Conservation (phyloP, 2,329 filamentous ascomycete species). For the Graphium sp. region DNA sequence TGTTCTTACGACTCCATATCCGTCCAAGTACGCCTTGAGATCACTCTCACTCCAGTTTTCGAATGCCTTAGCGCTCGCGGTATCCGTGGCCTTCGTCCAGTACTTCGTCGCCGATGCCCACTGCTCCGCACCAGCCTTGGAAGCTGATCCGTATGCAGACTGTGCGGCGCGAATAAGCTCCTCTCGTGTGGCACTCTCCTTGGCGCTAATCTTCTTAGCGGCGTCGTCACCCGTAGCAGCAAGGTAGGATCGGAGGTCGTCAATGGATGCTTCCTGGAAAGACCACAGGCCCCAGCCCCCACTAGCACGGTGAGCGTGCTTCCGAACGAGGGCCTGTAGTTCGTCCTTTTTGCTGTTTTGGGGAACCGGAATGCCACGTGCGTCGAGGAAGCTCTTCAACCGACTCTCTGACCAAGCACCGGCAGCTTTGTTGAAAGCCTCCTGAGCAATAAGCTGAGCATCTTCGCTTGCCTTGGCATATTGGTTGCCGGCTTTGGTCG, state of each 20-base stretch:
- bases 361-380: slow-evolving; percentile 59
- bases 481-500: slow-evolving; percentile 58
- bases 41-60: slow-evolving; percentile 59
- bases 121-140: slow-evolving; percentile 34
- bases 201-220: slow-evolving; percentile 42
- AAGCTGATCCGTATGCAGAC: slow-evolving; percentile 41
- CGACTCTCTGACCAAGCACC: slow-evolving; percentile 57
- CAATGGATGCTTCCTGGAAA: slow-evolving; percentile 59
- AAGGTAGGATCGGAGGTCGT: slow-evolving; percentile 49
- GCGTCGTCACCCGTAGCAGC: slow-evolving; percentile 31
- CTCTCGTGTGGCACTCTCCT: slow-evolving; percentile 51
- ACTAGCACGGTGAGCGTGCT: slow-evolving; percentile 53
- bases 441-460: slow-evolving; percentile 41
- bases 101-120: slow-evolving; percentile 59
- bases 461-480: slow-evolving; percentile 62
- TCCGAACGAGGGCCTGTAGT: slow-evolving; percentile 57
- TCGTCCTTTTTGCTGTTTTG: slow-evolving; percentile 56
- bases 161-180: slow-evolving; percentile 53
- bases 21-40: slow-evolving; percentile 65
- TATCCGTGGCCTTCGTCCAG: slow-evolving; percentile 45
- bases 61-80: slow-evolving; percentile 49
- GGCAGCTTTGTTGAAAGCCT: slow-evolving; percentile 48
- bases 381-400: slow-evolving; percentile 63
- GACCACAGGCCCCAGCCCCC: slow-evolving; percentile 58
- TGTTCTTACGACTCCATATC: slow-evolving; percentile 48